Percentiles rank a stretch among this genome's conserved stretches.
These are phyloP conservation scores for Psilocybe tampanensis DNA, from an alignment of 768 basidiomycete genomes.

Conservation along the genomic window DNA sequence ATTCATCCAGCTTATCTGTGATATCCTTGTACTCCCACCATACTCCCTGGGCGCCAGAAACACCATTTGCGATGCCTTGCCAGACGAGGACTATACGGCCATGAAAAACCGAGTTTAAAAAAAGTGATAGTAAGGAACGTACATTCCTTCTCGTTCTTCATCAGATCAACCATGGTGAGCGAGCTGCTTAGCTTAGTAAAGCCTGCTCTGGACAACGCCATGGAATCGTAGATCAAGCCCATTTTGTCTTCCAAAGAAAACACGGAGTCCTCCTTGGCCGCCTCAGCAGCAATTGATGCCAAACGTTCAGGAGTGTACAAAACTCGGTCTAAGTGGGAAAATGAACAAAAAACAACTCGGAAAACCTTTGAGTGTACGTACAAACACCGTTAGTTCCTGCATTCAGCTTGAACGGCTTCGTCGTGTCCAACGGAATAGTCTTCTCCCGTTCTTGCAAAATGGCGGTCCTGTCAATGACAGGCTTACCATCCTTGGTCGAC, in stretches of 20 bases:
- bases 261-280: slow-evolving; percentile 59
- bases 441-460: slow-evolving; percentile 73
- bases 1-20: slow-evolving; percentile 55
- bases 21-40: slow-evolving; percentile 84
- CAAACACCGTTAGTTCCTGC: slow-evolving; percentile 89
- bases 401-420: slow-evolving; percentile 86
- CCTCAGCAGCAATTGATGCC: slow-evolving; percentile 76
- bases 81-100: slow-evolving; percentile 71
- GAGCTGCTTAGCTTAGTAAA: slow-evolving; percentile 75
- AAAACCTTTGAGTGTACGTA: slow-evolving; percentile 38
- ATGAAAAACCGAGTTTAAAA: neutral
- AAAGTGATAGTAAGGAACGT: neutral
- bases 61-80: slow-evolving; percentile 63
- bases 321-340: slow-evolving; percentile 65
- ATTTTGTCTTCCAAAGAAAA: slow-evolving; percentile 88
- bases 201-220: slow-evolving; percentile 82
- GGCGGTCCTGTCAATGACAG: slow-evolving; percentile 57
- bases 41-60: slow-evolving; percentile 55
- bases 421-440: slow-evolving; percentile 71
- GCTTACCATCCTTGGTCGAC: slow-evolving; percentile 60
- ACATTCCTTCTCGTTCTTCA: slow-evolving; percentile 81
- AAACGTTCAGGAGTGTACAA: slow-evolving; percentile 83
- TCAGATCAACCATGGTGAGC: slow-evolving; percentile 68
- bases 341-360: neutral
- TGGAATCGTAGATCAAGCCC: slow-evolving; percentile 83